Evolutionary conservation across 2,329 filamentous ascomycete species (phyloP).

Genomic region (Aspergillus ochraceus): DNA sequence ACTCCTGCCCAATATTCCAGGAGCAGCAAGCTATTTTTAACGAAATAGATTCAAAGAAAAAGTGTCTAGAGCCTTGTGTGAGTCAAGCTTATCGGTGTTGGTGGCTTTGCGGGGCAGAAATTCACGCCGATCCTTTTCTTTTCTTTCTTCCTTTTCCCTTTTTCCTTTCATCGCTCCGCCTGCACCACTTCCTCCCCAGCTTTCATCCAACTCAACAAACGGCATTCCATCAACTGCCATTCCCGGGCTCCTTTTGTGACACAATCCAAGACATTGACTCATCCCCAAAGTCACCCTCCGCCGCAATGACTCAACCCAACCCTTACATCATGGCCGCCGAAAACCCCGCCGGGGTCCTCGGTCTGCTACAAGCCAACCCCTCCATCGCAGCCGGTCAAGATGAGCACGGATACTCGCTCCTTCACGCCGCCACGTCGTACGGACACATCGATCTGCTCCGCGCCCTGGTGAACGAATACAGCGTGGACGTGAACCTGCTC

Average conservation of each 20-base stretch:
- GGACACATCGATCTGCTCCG: slow-evolving; percentile 79
- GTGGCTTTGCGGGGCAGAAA: slow-evolving; percentile 15
- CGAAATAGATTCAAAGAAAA: neutral
- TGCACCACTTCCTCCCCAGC: slow-evolving; percentile 9
- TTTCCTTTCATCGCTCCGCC: slow-evolving; percentile 8
- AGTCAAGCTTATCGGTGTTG: slow-evolving; percentile 3
- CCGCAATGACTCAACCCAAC: slow-evolving; percentile 51
- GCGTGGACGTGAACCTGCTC: slow-evolving; percentile 74
- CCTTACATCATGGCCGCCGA: slow-evolving; percentile 79
- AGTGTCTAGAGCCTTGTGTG: neutral
- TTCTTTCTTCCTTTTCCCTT: neutral
- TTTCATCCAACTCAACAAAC: neutral
- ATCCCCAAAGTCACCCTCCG: neutral
- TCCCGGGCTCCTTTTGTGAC: no score
- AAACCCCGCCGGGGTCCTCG: slow-evolving; percentile 70
- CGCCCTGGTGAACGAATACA: slow-evolving; percentile 70
- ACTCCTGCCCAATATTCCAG: neutral
- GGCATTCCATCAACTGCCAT: neutral
- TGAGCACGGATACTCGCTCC: slow-evolving; percentile 86
- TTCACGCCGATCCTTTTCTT: neutral
- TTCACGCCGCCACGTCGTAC: slow-evolving; percentile 93
- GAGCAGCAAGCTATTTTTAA: neutral
- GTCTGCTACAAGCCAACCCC: slow-evolving; percentile 72
- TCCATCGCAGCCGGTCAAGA: slow-evolving; percentile 79
- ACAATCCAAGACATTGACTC: slow-evolving; percentile 8